These are phyloP conservation scores for Jaltomata sinuosa DNA, from an alignment of 257 asterid genomes.

Conservation along the genomic window DNA sequence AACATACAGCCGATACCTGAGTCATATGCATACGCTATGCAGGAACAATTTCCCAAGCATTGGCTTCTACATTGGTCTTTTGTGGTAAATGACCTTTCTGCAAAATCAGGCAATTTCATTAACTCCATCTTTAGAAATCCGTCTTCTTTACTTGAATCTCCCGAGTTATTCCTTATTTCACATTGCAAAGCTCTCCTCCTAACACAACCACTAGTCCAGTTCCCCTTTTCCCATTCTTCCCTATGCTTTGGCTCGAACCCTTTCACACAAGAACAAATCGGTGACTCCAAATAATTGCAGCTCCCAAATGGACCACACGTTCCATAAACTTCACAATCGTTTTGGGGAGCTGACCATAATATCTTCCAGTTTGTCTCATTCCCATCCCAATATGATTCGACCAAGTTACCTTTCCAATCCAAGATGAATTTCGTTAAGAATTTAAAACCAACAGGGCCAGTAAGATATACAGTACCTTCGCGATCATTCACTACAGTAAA, in stretches of 20 bases:
- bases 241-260: background rate
- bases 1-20: constrained; percentile 30
- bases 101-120: constrained; percentile 3
- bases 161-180: background rate
- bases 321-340: constrained; percentile 34
- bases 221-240: constrained; percentile 4
- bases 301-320: constrained; percentile 40
- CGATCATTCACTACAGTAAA: constrained; percentile 20
- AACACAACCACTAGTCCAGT: background rate
- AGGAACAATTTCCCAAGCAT: constrained; percentile 39
- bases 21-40: constrained; percentile 39
- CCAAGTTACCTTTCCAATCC: constrained; percentile 25
- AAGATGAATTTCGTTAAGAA: constrained; percentile 18
- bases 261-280: constrained; percentile 5
- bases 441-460: constrained; percentile 3
- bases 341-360: constrained; percentile 15
- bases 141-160: background rate
- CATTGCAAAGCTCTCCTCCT: background rate
- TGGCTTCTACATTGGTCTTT: background rate
- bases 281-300: constrained; percentile 14
- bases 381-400: constrained; percentile 28
- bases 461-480: constrained; percentile 9
- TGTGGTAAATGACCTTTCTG: background rate
- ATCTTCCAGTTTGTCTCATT: constrained; percentile 20
- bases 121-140: background rate